Base-by-base conservation (phyloP, 2,329 filamentous ascomycete species). In the Fulvia fulva region DNA sequence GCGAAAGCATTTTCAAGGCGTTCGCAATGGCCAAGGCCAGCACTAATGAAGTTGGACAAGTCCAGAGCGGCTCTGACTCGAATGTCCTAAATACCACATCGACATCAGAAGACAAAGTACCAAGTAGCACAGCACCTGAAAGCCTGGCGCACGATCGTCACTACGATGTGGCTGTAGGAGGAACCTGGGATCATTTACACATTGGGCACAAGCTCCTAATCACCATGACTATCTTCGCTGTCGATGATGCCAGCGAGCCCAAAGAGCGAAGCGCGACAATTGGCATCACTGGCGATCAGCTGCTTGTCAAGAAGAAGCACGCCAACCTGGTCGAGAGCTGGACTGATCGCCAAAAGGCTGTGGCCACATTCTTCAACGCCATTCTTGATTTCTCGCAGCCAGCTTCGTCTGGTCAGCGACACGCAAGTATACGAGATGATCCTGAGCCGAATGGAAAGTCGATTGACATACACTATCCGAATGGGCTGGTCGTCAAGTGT, bases 181-280 rank as follows among this genome's bases (percentile, higher is more conserved):
- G 94, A 9, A 99, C 94, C 0, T 99, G 97, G 75, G 94, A 99
- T 73, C 91, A 97, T 74, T 82, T 99, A 22, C 94, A 99, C 71
- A 87, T 90, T 3, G 94, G 94, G 5, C 94, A 99, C 78, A 99
- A 97, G 76, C 81, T 97, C n/a, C 83, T 99, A 21, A 83, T 99
- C 21, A 91, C 92, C n/a, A 92, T 92, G 61, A 90, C 89, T 0
- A 84, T 87, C 0, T 83, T 97, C 56, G 81, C 91, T 16, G 80
- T 89, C 57, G 83, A 84, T 58, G 68, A 74, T 30, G 66, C 62
- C 61, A 69, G 77, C 0, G 68, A 57, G 1, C 60, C 68, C 8
- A 46, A 51, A 8, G 66, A 72, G 22, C 83, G 83, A 60, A 81
- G 81, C 11, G 82, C 95, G 61, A 88, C 91, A 19, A 81, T 97